Percentiles rank a stretch among this genome's conserved stretches.
phyloP scores from a whole-genome alignment of 2,329 filamentous ascomycete species.

The Aspergillus novoparasiticus region DNA sequence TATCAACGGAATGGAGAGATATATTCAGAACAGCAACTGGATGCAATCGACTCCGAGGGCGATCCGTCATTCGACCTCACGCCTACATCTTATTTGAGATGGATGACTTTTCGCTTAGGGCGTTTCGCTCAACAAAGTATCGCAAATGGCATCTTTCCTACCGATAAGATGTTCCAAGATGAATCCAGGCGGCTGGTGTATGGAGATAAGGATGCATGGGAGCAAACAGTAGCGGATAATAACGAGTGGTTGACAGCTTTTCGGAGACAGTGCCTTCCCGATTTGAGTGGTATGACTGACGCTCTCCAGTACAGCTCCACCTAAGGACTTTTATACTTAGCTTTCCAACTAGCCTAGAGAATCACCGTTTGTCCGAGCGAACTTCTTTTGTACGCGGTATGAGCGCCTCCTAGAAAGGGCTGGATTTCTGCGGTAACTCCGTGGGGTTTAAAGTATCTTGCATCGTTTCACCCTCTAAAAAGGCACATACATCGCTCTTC shows the following conservation, averaged over 20 bases:
- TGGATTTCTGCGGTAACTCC: neutral
- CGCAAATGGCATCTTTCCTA: conserved; percentile 19
- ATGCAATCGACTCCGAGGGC: neutral
- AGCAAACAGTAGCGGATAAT: conserved; percentile 26
- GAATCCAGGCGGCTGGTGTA: conserved; percentile 23
- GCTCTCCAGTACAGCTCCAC: too few species aligned
- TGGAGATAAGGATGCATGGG: conserved; percentile 22
- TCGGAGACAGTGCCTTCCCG: neutral
- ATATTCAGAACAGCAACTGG: neutral
- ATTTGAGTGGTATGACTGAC: neutral
- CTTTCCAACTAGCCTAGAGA: neutral
- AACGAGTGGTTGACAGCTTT: conserved; percentile 19
- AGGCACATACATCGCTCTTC: neutral
- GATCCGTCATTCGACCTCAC: neutral
- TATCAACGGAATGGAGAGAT: neutral
- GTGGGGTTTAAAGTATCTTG: neutral
- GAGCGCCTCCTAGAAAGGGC: neutral
- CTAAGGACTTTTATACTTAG: neutral
- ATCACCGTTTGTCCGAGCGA: neutral
- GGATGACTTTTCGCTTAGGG: conserved; percentile 20
- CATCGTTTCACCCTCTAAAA: neutral
- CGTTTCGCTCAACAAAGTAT: conserved; percentile 22
- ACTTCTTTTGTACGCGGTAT: neutral
- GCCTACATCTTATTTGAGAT: conserved; percentile 6
- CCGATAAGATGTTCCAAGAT: conserved; percentile 29